Evolutionary conservation across 2,329 filamentous ascomycete species (phyloP).

Genomic region (Nemania serpens): DNA sequence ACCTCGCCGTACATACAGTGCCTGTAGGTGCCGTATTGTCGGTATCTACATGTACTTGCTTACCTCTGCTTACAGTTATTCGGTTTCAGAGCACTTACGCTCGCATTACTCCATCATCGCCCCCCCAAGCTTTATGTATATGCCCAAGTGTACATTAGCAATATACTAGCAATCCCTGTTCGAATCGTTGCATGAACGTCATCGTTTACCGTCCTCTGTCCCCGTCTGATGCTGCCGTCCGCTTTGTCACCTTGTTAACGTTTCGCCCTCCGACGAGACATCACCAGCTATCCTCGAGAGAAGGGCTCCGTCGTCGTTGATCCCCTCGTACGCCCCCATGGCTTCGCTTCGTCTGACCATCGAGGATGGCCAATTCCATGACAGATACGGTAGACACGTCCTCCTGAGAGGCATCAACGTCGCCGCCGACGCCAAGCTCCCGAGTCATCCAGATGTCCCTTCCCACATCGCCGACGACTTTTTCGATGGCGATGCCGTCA

Average conservation of each 20-base stretch:
- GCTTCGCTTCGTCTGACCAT: conserved; percentile 77
- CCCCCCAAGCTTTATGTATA: too few relatives aligned
- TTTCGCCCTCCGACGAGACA: neutral
- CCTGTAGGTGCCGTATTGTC: too few relatives aligned
- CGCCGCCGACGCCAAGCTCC: conserved; percentile 87
- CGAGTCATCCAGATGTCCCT: conserved; percentile 77
- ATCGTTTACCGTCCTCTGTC: neutral
- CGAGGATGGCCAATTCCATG: conserved; percentile 83
- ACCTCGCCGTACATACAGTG: too few relatives aligned
- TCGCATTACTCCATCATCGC: too few relatives aligned
- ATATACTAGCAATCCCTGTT: conserved; percentile 9
- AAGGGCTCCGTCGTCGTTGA: too few relatives aligned
- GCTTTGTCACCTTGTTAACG: neutral
- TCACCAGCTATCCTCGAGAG: too few relatives aligned
- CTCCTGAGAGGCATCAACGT: conserved; percentile 93
- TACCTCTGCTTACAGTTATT: too few relatives aligned
- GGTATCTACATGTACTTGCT: too few relatives aligned
- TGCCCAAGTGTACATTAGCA: neutral
- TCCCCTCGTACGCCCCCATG: conserved; percentile 56
- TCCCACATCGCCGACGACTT: conserved; percentile 80
- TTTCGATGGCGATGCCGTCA: conserved; percentile 90
- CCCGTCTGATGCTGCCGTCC: neutral
- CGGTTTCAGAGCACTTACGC: too few relatives aligned
- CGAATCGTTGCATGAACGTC: conserved; percentile 10
- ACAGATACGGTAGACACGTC: conserved; percentile 80